A percentile compares a stretch with the other conserved stretches of the same genome.
Evolutionary conservation across 2,329 filamentous ascomycete genomes (phyloP).

Genomic region (Mariannaea sp.): DNA sequence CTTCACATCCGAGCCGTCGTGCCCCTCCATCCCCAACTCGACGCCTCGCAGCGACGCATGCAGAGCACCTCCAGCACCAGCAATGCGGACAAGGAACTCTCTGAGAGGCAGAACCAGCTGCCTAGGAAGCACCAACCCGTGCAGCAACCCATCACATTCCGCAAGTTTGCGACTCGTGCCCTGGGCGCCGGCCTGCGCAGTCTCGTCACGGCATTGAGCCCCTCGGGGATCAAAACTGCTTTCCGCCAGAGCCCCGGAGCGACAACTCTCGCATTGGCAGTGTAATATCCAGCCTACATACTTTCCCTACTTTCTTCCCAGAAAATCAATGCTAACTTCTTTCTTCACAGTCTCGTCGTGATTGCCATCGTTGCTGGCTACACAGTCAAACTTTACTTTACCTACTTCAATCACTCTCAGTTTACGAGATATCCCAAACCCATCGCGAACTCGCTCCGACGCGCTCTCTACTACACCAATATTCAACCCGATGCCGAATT

Average conservation of each 20-base stretch:
- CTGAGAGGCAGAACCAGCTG: conserved; percentile 30
- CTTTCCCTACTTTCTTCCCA: background rate
- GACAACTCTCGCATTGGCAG: conserved; percentile 38
- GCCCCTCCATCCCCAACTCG: conserved; percentile 35
- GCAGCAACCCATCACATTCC: conserved; percentile 40
- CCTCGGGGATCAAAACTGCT: conserved; percentile 42
- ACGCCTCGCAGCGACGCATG: conserved; percentile 34
- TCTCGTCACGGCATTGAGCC: conserved; percentile 42
- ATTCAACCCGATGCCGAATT: conserved; percentile 73
- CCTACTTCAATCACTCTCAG: conserved; percentile 59
- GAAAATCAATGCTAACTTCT: conserved; percentile 11
- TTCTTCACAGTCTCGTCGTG: conserved; percentile 35
- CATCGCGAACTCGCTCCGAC: conserved; percentile 77
- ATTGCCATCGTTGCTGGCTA: conserved; percentile 39
- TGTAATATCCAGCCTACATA: conserved; percentile 34
- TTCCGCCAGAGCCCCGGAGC: conserved; percentile 42
- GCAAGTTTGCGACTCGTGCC: conserved; percentile 37
- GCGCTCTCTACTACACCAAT: conserved; percentile 86
- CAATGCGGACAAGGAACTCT: conserved; percentile 18
- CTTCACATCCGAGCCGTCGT: conserved; percentile 40
- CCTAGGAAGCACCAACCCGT: conserved; percentile 32
- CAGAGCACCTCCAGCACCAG: conserved; percentile 33
- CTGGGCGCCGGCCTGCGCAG: conserved; percentile 44
- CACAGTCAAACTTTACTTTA: conserved; percentile 52
- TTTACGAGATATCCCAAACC: conserved; percentile 68